phyloP scores from a whole-genome alignment of 2,329 filamentous ascomycete genomes.

The Aspergillus amoenus region DNA sequence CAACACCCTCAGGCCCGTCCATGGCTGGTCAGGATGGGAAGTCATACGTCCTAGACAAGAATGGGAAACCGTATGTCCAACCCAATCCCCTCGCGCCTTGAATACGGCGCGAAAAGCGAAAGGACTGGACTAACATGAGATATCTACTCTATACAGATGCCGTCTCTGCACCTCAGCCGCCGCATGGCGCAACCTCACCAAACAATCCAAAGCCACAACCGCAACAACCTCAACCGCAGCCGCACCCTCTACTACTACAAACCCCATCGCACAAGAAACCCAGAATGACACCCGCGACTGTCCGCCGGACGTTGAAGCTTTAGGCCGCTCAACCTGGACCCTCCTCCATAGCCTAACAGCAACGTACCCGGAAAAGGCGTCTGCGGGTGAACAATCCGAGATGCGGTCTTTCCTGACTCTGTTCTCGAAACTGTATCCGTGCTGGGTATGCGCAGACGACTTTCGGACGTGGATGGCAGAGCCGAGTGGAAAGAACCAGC shows the following conservation, averaged over 20 bases:
- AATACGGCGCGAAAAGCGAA: neutral
- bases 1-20: slow-evolving; percentile 46
- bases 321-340: slow-evolving; percentile 90
- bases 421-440: slow-evolving; percentile 88
- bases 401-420: slow-evolving; percentile 74
- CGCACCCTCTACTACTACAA: slow-evolving; percentile 28
- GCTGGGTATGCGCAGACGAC: slow-evolving; percentile 92
- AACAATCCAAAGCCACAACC: slow-evolving; percentile 40
- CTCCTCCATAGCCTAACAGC: slow-evolving; percentile 90
- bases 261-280: neutral
- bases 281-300: slow-evolving; percentile 59
- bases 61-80: slow-evolving; percentile 49
- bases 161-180: slow-evolving; percentile 50
- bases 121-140: neutral
- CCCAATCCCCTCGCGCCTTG: neutral
- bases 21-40: slow-evolving; percentile 52
- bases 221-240: slow-evolving; percentile 25
- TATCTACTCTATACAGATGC: slow-evolving; percentile 34
- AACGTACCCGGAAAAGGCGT: slow-evolving; percentile 72
- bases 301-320: slow-evolving; percentile 82
- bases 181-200: slow-evolving; percentile 48
- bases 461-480: slow-evolving; percentile 78
- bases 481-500: slow-evolving; percentile 57
- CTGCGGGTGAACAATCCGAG: slow-evolving; percentile 68
- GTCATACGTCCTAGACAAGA: slow-evolving; percentile 49